Base-by-base conservation (phyloP, 1,139 yeast species). In the Lodderomyces oxycetoniae region DNA sequence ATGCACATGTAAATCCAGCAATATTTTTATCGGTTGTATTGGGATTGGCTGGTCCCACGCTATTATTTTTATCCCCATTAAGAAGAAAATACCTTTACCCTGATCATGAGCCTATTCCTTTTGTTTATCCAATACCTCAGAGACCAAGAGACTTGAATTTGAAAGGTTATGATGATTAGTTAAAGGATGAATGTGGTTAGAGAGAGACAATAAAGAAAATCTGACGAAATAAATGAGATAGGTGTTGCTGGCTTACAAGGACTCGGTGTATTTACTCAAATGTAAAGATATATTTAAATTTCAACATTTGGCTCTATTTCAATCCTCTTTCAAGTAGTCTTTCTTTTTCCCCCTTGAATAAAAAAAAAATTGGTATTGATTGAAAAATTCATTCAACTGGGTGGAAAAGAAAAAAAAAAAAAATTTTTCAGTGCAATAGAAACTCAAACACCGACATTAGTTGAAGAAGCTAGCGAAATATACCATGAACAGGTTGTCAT, bases 1-100 rank as follows among this genome's bases (percentile, higher is more conserved):
- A 80, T 48, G 84, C 91, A 27, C 86, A 83, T 62, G 77, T 77
- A 46, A 77, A 78, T 55, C 94, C 95, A 35, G 88, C 83, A 57
- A 68, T 83, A 47, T 81, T 83, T 59, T 79, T 71, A 55, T 70
- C 91, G n/a, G 71, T 78, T 17, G 67, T 70, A 26, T 66, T 84
- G 48, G 94, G 89, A 8, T 57, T 77, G 32, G 56, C 80, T 30
- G 88, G 85, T 7, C 93, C 93, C 11, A 59, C 76, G 12, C 67
- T 82, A 39, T 58, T 81, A 46, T 63, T 70, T 32, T 71, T 73
- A 34, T 71, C 89, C 34, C 91, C 91, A 32, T 53, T 83, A 37
- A 78, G 95, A 70, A 74, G 82, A 57, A 77, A 73, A 56, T 79
- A 65, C 53, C 59, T 79, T 41, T 85, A 77, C 52, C 71, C 67